Percentiles rank a stretch among this genome's conserved stretches.
Conservation (phyloP, 441 rosid genomes). For the Hura crepitans region DNA sequence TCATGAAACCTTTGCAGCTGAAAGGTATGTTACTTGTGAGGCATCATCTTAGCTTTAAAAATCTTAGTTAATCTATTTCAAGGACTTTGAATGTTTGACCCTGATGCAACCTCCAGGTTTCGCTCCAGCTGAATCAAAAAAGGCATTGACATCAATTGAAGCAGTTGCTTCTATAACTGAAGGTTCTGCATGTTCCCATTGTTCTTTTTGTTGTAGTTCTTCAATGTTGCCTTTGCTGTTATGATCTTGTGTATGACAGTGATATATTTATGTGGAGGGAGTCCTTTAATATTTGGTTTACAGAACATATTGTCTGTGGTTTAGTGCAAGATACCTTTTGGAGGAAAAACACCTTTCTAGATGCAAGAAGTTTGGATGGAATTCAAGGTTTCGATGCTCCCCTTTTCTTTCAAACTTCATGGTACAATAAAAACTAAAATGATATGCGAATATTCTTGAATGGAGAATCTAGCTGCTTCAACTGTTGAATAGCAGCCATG, state of each 20-base stretch:
- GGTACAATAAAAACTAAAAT: too few relatives aligned
- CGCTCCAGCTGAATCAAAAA: conserved; percentile 40
- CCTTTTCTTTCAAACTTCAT: too few relatives aligned
- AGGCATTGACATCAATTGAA: conserved; percentile 36
- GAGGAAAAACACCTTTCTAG: too few relatives aligned
- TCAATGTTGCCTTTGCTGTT: conserved; percentile 1
- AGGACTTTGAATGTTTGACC: conserved; percentile 10
- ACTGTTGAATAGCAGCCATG: too few relatives aligned
- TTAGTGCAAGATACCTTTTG: neutral
- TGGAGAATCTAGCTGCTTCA: too few relatives aligned
- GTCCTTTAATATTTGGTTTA: neutral
- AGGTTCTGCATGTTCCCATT: conserved; percentile 36
- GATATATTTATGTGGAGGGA: neutral
- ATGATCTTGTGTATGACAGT: too few relatives aligned
- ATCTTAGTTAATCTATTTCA: neutral
- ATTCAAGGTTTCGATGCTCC: too few relatives aligned
- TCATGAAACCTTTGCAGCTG: conserved; percentile 72
- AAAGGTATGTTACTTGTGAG: conserved; percentile 49
- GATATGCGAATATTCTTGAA: too few relatives aligned
- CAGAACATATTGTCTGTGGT: neutral
- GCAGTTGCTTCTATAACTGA: conserved; percentile 31
- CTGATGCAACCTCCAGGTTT: conserved; percentile 49
- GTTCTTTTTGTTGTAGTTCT: neutral
- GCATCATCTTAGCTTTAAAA: conserved; percentile 1
- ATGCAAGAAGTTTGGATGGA: too few relatives aligned